Percentiles rank a stretch among this genome's conserved stretches.
These are phyloP conservation scores for Macroventuria anomochaeta DNA, from an alignment of 2,329 filamentous ascomycete species.

Conservation along the genomic window DNA sequence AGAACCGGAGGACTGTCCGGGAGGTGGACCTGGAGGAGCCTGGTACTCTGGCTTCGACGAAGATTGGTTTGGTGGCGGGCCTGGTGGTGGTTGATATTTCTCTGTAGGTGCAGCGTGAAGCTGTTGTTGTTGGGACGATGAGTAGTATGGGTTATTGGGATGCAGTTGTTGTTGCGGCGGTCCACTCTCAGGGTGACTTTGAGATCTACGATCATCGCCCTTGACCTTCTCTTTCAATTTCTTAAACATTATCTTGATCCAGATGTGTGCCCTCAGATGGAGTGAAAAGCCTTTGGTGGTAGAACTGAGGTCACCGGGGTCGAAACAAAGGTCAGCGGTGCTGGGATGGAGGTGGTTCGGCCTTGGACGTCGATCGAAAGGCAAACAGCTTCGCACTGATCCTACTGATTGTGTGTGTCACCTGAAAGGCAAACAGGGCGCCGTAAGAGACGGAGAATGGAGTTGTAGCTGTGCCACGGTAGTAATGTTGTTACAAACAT, in stretches of 20 bases:
- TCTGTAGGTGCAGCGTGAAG: conserved; percentile 26
- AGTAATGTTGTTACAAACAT: neutral
- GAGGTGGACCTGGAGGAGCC: conserved; percentile 28
- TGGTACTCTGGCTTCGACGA: conserved; percentile 21
- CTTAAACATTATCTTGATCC: conserved; percentile 39
- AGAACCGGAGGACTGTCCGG: conserved; percentile 18
- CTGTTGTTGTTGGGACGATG: conserved; percentile 17
- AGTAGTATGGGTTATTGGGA: conserved; percentile 36
- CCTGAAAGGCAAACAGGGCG: neutral
- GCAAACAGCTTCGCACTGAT: neutral
- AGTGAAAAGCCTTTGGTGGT: neutral
- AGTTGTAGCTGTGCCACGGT: conserved; percentile 6
- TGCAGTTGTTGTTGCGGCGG: conserved; percentile 32
- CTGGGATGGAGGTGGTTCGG: neutral
- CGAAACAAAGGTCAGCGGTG: too few relatives aligned
- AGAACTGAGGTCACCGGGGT: neutral
- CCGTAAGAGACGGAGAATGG: neutral
- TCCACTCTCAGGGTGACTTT: conserved; percentile 8
- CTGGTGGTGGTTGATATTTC: conserved; percentile 40
- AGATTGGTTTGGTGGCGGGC: conserved; percentile 37
- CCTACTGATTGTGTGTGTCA: neutral
- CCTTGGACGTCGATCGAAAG: neutral
- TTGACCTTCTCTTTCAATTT: conserved; percentile 47
- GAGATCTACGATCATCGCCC: conserved; percentile 28
- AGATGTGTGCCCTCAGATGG: neutral